Conservation (phyloP, 495 filamentous ascomycete genomes). For the Neurospora sp. region DNA sequence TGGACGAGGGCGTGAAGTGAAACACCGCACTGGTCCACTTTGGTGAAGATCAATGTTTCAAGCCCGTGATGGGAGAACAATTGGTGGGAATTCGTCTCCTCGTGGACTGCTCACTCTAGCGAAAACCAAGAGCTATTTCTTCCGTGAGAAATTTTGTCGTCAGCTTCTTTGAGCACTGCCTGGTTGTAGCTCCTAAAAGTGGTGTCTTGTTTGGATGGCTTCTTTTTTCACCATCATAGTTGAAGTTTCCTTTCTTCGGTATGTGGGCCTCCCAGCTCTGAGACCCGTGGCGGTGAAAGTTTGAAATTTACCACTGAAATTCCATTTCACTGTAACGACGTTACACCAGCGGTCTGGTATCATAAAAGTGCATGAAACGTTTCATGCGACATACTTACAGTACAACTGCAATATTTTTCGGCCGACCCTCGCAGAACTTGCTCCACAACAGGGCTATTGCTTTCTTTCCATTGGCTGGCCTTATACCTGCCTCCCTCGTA, state of each 20-base stretch:
- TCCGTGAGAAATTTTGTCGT: neutral
- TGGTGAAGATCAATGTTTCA: neutral
- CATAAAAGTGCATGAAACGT: neutral
- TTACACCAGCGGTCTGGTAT: neutral
- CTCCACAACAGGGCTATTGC: neutral
- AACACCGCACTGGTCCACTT: neutral
- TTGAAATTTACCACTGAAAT: neutral
- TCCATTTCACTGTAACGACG: neutral
- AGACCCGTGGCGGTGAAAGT: neutral
- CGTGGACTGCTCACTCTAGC: neutral
- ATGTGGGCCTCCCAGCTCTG: neutral
- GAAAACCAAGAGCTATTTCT: neutral
- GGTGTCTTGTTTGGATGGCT: neutral
- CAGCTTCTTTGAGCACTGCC: neutral
- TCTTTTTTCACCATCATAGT: neutral
- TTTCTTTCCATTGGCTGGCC: neutral
- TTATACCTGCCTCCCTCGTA: neutral
- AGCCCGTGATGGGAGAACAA: neutral
- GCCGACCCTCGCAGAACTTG: neutral
- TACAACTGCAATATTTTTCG: neutral
- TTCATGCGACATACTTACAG: neutral
- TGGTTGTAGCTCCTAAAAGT: neutral
- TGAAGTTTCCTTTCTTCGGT: neutral
- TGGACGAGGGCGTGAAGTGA: neutral
- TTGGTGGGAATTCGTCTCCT: neutral